Conservation (phyloP, 768 basidiomycete genomes). For the Mrakia blollopis region DNA sequence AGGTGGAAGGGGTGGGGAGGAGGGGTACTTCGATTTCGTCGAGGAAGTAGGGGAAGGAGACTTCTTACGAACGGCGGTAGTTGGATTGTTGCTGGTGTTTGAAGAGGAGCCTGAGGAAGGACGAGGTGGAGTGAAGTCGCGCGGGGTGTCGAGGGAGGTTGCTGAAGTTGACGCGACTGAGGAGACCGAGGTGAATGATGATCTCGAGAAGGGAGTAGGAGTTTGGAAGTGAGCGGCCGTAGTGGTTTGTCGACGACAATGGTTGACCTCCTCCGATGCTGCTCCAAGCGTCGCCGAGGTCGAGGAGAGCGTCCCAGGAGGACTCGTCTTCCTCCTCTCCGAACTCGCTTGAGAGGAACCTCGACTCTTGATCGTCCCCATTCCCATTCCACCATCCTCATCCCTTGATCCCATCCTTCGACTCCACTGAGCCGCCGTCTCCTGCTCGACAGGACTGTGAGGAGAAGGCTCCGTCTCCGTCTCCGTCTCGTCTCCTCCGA, state of each 20-base stretch:
- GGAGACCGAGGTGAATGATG: not conserved
- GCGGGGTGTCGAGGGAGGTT: not conserved
- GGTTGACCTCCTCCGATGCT: not conserved
- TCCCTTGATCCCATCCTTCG: not conserved
- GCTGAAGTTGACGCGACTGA: not conserved
- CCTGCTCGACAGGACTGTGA: not conserved
- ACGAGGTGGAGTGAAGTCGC: not conserved
- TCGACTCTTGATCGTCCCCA: not conserved
- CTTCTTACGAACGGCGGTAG: not conserved
- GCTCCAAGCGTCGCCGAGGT: not conserved
- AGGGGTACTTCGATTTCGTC: not conserved
- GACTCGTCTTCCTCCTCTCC: not conserved
- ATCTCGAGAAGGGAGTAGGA: not conserved
- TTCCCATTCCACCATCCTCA: not conserved
- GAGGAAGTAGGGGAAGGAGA: not conserved
- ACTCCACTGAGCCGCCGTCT: not conserved
- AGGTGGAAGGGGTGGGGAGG: not conserved
- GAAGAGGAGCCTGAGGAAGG: not conserved
- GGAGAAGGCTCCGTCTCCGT: not conserved
- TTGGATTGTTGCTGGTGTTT: not conserved
- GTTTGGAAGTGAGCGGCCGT: conserved; percentile 1
- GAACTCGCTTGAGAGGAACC: not conserved
- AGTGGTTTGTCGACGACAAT: not conserved
- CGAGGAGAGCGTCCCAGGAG: not conserved
- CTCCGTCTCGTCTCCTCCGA: not conserved